These are phyloP conservation scores for Huntiella savannae DNA, from an alignment of 2,329 filamentous ascomycete species.

Conservation along the genomic window DNA sequence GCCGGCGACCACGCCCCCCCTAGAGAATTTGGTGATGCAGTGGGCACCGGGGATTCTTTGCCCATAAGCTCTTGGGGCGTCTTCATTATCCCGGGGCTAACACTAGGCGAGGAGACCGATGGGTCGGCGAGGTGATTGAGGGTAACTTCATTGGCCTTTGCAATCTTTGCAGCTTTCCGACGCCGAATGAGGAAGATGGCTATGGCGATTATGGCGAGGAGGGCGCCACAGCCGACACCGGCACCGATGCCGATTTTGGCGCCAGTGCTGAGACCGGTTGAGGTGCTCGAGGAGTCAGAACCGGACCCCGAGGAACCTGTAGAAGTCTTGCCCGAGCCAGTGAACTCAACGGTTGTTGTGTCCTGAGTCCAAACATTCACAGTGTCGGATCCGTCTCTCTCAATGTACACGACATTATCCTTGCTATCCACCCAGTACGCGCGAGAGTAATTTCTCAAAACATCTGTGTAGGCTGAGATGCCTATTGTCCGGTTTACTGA, in stretches of 20 bases:
- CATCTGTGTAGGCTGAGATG: not conserved
- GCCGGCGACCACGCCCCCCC: not conserved
- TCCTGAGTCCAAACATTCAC: not conserved
- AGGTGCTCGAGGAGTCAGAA: not conserved
- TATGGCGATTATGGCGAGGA: not conserved
- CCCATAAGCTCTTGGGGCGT: not conserved
- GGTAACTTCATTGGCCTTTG: too few species aligned
- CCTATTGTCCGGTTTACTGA: not conserved
- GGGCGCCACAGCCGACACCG: not conserved
- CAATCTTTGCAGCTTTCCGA: too few species aligned
- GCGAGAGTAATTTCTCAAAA: not conserved
- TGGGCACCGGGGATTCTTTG: not conserved
- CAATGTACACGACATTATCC: not conserved
- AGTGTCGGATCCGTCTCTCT: not conserved
- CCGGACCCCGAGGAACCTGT: not conserved
- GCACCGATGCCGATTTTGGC: not conserved
- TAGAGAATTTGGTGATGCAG: not conserved
- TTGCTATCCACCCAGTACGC: not conserved
- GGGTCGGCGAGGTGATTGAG: too few species aligned
- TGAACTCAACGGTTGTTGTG: not conserved
- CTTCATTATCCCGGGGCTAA: not conserved
- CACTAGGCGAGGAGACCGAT: not conserved
- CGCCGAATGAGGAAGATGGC: too few species aligned
- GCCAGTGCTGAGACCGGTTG: not conserved
- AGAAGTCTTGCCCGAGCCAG: not conserved